Evolutionary conservation across 768 basidiomycete genomes (phyloP).

Genomic region (Termitomyces sp.): DNA sequence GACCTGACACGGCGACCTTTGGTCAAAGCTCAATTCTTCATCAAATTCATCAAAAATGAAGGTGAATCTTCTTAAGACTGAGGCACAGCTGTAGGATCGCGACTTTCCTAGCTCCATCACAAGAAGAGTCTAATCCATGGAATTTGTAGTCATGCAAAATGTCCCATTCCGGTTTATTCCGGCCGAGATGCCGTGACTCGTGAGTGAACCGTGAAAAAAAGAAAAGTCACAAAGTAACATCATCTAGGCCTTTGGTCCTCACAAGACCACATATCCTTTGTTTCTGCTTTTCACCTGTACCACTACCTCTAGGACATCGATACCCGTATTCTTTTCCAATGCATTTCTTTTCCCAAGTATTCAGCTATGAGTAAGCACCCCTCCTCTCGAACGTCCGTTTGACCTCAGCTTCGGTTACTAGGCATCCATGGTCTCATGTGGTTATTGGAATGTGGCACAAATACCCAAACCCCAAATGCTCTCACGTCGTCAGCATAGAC

Average conservation of each 20-base stretch:
- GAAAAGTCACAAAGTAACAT: not conserved
- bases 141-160: not conserved
- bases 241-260: slow-evolving; percentile 9
- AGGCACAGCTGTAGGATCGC: not conserved
- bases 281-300: slow-evolving; percentile 21
- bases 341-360: slow-evolving; percentile 86
- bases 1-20: not conserved
- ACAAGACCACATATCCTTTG: slow-evolving; percentile 7
- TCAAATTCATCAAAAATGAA: not conserved
- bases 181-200: slow-evolving; percentile 12
- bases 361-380: slow-evolving; percentile 70
- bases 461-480: slow-evolving; percentile 91
- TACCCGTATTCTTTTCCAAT: slow-evolving; percentile 35
- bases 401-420: slow-evolving; percentile 23
- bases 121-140: not conserved
- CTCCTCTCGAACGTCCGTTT: slow-evolving; percentile 8
- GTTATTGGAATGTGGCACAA: slow-evolving; percentile 93
- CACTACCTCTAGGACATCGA: slow-evolving; percentile 16
- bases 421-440: slow-evolving; percentile 88
- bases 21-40: not conserved
- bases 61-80: not conserved
- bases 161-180: slow-evolving; percentile 10
- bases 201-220: slow-evolving; percentile 1
- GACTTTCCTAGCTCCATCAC: not conserved
- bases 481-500: slow-evolving; percentile 83